Evolutionary conservation across 2,329 filamentous ascomycete genomes (phyloP).

Genomic region (Venturia pyrina): DNA sequence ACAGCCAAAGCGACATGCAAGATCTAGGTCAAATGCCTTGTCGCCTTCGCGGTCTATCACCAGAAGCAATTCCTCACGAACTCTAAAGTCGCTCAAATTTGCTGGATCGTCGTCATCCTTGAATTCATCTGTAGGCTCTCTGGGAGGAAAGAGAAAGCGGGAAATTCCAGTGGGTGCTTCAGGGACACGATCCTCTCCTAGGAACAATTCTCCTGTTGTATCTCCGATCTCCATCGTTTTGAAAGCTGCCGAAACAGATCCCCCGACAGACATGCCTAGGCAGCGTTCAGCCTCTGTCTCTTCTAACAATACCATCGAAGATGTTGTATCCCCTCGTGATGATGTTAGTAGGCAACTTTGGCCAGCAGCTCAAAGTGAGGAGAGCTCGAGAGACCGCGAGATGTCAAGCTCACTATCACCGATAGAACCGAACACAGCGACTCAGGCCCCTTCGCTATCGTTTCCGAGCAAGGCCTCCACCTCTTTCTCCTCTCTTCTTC

Average conservation of each 20-base stretch:
- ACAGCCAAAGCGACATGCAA: neutral
- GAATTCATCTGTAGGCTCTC: neutral
- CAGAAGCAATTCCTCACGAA: neutral
- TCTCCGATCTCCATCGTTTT: neutral
- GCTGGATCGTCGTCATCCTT: neutral
- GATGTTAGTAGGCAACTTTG: neutral
- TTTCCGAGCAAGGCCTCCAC: neutral
- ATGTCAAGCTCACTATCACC: neutral
- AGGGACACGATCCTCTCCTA: neutral
- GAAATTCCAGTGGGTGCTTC: neutral
- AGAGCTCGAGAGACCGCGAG: neutral
- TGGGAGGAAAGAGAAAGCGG: neutral
- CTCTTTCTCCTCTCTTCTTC: slow-evolving; percentile 18
- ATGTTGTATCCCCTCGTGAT: neutral
- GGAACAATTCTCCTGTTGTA: neutral
- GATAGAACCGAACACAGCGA: neutral
- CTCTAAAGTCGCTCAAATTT: neutral
- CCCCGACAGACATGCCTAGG: neutral
- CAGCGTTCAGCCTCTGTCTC: neutral
- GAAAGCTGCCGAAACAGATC: neutral
- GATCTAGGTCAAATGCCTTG: neutral
- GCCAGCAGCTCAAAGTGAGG: neutral
- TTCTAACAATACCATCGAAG: neutral
- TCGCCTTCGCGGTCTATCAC: neutral
- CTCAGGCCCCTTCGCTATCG: neutral